A percentile compares a stretch with the other conserved stretches of the same genome.
phyloP scores from a whole-genome alignment of 768 basidiomycete genomes.

The Agaricus subrufescens region DNA sequence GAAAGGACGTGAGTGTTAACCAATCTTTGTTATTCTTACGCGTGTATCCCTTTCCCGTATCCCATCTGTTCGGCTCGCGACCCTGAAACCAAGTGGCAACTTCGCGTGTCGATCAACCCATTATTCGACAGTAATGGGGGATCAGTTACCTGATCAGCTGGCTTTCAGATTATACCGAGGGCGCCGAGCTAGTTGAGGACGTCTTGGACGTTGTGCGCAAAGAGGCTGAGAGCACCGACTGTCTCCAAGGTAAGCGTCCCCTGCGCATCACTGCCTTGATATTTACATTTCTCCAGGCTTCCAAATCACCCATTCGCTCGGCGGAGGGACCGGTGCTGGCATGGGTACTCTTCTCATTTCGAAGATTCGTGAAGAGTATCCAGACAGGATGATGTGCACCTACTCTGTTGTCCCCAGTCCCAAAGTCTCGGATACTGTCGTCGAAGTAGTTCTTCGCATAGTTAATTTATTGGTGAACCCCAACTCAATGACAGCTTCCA shows the following conservation, averaged over 20 bases:
- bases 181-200: slow-evolving; percentile 97
- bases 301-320: slow-evolving; percentile 98
- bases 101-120: slow-evolving; percentile 11
- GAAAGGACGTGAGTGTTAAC: slow-evolving; percentile 82
- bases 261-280: no score
- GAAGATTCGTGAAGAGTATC: slow-evolving; percentile 98
- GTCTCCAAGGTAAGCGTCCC: slow-evolving; percentile 72
- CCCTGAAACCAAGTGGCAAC: slow-evolving; percentile 17
- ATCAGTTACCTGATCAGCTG: slow-evolving; percentile 15
- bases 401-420: slow-evolving; percentile 98
- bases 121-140: background rate
- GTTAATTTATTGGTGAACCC: background rate
- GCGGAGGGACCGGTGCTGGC: slow-evolving; percentile 99
- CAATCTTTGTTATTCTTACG: slow-evolving; percentile 1
- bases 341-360: slow-evolving; percentile 99
- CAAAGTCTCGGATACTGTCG: slow-evolving; percentile 98
- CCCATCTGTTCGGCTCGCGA: background rate
- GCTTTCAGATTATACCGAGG: slow-evolving; percentile 78
- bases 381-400: slow-evolving; percentile 99
- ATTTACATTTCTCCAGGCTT: slow-evolving; percentile 54
- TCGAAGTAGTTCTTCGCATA: slow-evolving; percentile 54
- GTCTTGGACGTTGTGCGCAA: slow-evolving; percentile 98
- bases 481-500: slow-evolving; percentile 17
- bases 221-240: slow-evolving; percentile 97
- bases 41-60: background rate